Conservation (phyloP, 2,329 filamentous ascomycete species). For the Fusarium beomiforme region DNA sequence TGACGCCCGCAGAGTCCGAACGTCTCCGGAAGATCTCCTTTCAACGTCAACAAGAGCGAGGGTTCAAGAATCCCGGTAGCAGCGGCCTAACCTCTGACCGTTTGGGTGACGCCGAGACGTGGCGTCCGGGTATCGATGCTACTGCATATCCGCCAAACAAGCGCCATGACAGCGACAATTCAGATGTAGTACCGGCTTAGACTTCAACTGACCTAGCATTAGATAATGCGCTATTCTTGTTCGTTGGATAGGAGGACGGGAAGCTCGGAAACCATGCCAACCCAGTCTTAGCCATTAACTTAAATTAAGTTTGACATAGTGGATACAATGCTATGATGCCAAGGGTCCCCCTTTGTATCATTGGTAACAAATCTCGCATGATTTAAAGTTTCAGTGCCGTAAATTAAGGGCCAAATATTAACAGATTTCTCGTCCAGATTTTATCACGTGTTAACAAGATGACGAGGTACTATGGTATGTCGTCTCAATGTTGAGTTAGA, state of each 20-base stretch:
- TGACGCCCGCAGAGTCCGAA: slow-evolving; percentile 14
- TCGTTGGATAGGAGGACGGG: background rate
- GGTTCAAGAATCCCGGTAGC: slow-evolving; percentile 6
- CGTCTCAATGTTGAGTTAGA: background rate
- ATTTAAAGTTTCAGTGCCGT: too few species aligned
- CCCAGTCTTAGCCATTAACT: background rate
- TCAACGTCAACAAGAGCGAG: slow-evolving; percentile 8
- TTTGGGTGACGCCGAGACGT: slow-evolving; percentile 11
- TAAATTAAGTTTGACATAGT: too few species aligned
- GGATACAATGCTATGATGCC: too few species aligned
- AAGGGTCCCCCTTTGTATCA: too few species aligned
- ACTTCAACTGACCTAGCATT: fast-evolving
- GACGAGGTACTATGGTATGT: too few species aligned
- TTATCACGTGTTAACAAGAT: too few species aligned
- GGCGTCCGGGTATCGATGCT: background rate
- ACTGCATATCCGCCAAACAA: background rate
- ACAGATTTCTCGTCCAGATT: too few species aligned
- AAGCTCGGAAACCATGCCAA: background rate
- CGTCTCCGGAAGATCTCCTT: slow-evolving; percentile 10
- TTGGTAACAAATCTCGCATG: too few species aligned
- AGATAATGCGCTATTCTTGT: background rate
- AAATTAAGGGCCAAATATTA: too few species aligned
- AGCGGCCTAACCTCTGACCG: slow-evolving; percentile 7
- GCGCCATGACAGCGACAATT: background rate
- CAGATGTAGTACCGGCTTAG: background rate